Conservation (phyloP, 176 grass and related monocot species). For the Eragrostis curvula region DNA sequence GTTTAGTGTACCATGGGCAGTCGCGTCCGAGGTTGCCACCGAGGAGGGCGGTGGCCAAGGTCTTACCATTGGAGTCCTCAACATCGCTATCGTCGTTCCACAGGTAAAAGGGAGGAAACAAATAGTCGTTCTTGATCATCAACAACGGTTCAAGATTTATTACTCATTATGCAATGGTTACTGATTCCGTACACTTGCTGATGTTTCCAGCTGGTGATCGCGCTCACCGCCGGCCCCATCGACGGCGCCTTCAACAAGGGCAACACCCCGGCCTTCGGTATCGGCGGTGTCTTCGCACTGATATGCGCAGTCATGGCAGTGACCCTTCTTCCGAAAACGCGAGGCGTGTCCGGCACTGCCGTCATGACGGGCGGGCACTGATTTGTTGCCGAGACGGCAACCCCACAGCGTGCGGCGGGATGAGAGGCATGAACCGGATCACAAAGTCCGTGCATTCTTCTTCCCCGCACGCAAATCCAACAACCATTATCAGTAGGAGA, state of each 20-base stretch:
- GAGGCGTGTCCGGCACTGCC: constrained; percentile 24
- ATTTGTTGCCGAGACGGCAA: neutral
- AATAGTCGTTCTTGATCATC: neutral
- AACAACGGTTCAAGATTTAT: neutral
- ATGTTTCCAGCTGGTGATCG: constrained; percentile 41
- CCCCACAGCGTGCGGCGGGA: neutral
- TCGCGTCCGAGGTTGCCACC: constrained; percentile 57
- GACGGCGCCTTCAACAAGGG: constrained; percentile 55
- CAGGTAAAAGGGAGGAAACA: constrained; percentile 10
- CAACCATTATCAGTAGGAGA: neutral
- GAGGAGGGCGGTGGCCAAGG: constrained; percentile 50
- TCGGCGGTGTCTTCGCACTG: constrained; percentile 48
- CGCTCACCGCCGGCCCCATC: constrained; percentile 48
- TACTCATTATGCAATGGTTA: neutral
- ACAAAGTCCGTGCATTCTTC: neutral
- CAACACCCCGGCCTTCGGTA: constrained; percentile 53
- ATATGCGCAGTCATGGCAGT: constrained; percentile 43
- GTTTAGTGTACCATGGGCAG: constrained; percentile 55
- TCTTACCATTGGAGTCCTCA: constrained; percentile 58
- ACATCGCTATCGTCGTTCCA: constrained; percentile 60
- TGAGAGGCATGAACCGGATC: neutral
- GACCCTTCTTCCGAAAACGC: constrained; percentile 44
- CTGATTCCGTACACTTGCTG: neutral
- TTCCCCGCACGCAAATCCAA: neutral
- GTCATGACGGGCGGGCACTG: constrained; percentile 50